phyloP scores from a whole-genome alignment of 371 early-diverging fungal species.

The Cokeromyces recurvatus region DNA sequence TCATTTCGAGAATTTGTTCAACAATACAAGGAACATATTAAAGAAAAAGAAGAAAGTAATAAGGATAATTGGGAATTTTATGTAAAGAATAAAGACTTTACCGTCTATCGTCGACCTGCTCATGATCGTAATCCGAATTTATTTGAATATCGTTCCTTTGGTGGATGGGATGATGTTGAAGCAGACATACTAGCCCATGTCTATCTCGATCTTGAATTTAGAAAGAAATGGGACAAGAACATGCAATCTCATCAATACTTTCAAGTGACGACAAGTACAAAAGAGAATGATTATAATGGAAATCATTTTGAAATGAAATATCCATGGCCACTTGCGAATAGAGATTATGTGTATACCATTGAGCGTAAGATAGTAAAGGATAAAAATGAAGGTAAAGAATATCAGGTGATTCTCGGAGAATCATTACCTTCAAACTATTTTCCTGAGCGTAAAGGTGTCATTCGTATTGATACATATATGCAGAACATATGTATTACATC shows the following conservation, averaged over 20 bases:
- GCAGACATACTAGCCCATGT: conserved; percentile 23
- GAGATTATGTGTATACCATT: conserved; percentile 46
- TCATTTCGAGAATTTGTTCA: conserved; percentile 6
- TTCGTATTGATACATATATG: conserved; percentile 43
- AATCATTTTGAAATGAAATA: conserved; percentile 27
- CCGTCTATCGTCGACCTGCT: conserved; percentile 23
- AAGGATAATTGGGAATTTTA: conserved; percentile 20
- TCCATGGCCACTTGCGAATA: conserved; percentile 46
- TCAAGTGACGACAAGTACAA: background rate
- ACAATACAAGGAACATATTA: conserved; percentile 9
- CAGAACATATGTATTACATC: conserved; percentile 42
- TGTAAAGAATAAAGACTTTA: conserved; percentile 18
- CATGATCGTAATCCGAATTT: conserved; percentile 16
- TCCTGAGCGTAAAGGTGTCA: conserved; percentile 29
- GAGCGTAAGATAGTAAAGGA: conserved; percentile 17
- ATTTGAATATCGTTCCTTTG: conserved; percentile 22
- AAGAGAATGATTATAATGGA: background rate
- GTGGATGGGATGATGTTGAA: conserved; percentile 23
- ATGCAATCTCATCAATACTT: conserved; percentile 34
- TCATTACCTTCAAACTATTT: conserved; percentile 28
- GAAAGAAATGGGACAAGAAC: conserved; percentile 45
- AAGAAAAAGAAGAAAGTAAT: too few species aligned
- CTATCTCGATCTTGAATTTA: conserved; percentile 38
- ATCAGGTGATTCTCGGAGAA: conserved; percentile 42
- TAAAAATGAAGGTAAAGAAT: conserved; percentile 14